Base-by-base conservation (phyloP, 768 basidiomycete genomes). In the Amanita fuliginea region DNA sequence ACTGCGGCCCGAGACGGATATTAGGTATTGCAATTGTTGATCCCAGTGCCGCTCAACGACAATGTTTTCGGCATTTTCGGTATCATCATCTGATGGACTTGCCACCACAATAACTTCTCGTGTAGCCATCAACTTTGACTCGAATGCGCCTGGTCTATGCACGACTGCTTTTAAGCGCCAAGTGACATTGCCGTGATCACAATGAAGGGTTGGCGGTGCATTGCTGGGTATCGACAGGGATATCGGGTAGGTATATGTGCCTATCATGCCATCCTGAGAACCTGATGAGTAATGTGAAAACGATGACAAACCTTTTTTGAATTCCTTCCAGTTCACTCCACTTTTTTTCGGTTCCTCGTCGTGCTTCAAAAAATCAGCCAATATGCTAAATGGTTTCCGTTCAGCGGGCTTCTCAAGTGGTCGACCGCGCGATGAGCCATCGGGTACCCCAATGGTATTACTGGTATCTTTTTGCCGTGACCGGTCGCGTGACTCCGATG, bases 221-320 rank as follows among this genome's bases (percentile, higher is more conserved):
- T 78, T 74, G 4, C 79, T 71, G 0, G 95, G 90, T 49, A 99
- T 81, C 14, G 81, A 72, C 62, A 97, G 93, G 11, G 87, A 87
- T 58, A 99, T 86, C 2, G 95, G 95, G 64, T 91, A 98, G 14
- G 85, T 90, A 62, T 98, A 97, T 4, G 81, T 86, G 16, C 93
- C 93, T 88, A 56, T 28, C 32, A 52, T 18, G 43, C 33, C 19
- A n/a, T 49, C 32, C 47, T 10, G 14, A 47, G n/a, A 9, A 37
- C 28, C 39, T 48, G 42, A 24, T 21, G 24, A 36, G 13, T 18
- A 30, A 6, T 34, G 8, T 4, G 46, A 22, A 46, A 21, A 44
- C 22, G 47, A 30, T 13, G 34, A 63, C 70, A 34, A 47, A 86
- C 92, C 93, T 68, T 86, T 81, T 57, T 82, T 79, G 63, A 95